Base-by-base conservation (phyloP, 2,329 filamentous ascomycete genomes). In the Sporothrix curviconia region DNA sequence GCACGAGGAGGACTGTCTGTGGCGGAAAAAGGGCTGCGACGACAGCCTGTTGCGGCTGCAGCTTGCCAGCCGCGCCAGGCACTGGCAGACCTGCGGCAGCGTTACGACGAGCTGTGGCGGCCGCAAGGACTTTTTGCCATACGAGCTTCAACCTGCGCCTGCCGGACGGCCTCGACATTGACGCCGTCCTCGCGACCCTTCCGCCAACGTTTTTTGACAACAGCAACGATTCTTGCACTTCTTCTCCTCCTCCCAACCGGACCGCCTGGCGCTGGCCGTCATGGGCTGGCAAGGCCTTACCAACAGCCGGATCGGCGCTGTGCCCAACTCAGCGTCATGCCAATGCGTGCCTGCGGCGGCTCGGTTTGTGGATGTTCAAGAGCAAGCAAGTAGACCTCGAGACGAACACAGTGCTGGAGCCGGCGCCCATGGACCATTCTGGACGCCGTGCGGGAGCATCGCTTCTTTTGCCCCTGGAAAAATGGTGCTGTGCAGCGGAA, bases 321-420 rank as follows among this genome's bases (percentile, higher is more conserved):
- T 87, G 22, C 83, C 86, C 40, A 87, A 90, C 60, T 82, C 92
- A 15, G 85, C 89, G 6, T 85, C 84, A 4, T 99, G 94, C 70
- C 81, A 86, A n/a, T 59, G 89, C 90, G 19, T 99, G 94, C 69
- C 88, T 95, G 66, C 85, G 94, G 59, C 84, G 92, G 1, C 77
- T 97, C 0, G 94, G 94, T 0, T 78, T 99, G 2, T 99, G 94
- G 94, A 87, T 99, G 76, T 97, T 95, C 70, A 87, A 85, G 66
- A 86, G 85, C 69, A 91, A 86, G 70, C 81, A 83, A 65, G 80
- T 87, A 30, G 79, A 82, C 58, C 73, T 75, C 1, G 71, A 73
- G 15, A 78, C 77, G 0, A 71, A 78, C 36, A 66, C 74, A 36
- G 72, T 84, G 9, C 70, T 85, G 11, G 76, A 80, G 4, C 78